Evolutionary conservation across 2,329 filamentous ascomycete genomes (phyloP).

Genomic region (Arthrocladium fulminans): DNA sequence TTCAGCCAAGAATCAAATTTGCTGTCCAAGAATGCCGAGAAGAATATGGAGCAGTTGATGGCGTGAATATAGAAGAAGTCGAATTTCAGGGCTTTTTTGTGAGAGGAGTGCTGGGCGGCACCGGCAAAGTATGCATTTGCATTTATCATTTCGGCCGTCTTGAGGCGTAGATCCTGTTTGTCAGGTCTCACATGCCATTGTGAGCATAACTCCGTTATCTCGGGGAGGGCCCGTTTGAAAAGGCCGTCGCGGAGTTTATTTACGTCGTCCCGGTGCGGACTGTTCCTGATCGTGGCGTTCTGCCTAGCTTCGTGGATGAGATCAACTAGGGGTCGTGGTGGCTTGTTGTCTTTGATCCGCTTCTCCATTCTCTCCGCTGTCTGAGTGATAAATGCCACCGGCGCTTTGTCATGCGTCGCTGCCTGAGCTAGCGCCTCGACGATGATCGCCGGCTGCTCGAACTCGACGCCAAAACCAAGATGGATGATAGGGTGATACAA

Average conservation of each 20-base stretch:
- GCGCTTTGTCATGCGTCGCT: constrained; percentile 48
- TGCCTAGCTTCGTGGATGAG: constrained; percentile 53
- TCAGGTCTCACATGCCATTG: constrained; percentile 46
- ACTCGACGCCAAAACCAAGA: constrained; percentile 73
- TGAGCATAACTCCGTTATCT: constrained; percentile 54
- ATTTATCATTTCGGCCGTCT: constrained; percentile 63
- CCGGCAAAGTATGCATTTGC: constrained; percentile 48
- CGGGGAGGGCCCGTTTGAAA: constrained; percentile 51
- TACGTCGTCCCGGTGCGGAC: constrained; percentile 44
- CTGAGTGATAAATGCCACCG: constrained; percentile 24
- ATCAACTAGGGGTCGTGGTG: constrained; percentile 40
- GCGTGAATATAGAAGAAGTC: constrained; percentile 82
- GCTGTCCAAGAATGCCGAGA: constrained; percentile 44
- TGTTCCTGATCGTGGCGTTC: constrained; percentile 48
- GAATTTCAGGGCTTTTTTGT: constrained; percentile 57
- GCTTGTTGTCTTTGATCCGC: constrained; percentile 17
- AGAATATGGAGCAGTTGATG: constrained; percentile 68
- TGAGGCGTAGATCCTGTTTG: constrained; percentile 46
- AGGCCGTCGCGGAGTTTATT: constrained; percentile 65
- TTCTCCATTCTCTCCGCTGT: constrained; percentile 43
- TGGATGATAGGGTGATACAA: constrained; percentile 71
- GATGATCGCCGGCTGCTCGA: constrained; percentile 64
- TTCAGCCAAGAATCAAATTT: constrained; percentile 50
- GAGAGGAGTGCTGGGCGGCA: constrained; percentile 51
- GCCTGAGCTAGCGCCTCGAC: constrained; percentile 68